Conservation (phyloP, 257 asterid species). For the Apocynum venetum region DNA sequence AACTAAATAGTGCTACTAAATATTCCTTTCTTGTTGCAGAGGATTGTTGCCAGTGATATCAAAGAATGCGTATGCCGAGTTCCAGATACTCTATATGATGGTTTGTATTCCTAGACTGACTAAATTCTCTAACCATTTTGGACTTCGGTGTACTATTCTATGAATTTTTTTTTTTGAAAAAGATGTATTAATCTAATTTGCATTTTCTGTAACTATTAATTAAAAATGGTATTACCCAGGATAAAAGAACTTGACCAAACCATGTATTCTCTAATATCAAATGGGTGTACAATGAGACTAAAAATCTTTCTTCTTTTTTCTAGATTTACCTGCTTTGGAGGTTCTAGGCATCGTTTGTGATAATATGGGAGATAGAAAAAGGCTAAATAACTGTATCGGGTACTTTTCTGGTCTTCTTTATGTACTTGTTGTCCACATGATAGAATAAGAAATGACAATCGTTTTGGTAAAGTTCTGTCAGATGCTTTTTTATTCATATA, state of each 20-base stretch:
- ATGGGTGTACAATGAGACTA: not conserved
- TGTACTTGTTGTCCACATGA: not conserved
- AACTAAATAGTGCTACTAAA: constrained; percentile 22
- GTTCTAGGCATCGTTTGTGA: not conserved
- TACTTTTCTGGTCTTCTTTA: not conserved
- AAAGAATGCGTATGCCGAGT: constrained; percentile 95
- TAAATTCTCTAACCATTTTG: constrained; percentile 4
- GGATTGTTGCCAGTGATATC: constrained; percentile 86
- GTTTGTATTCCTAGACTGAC: constrained; percentile 44
- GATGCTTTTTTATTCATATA: not conserved
- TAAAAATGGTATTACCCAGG: not conserved
- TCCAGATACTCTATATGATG: constrained; percentile 97
- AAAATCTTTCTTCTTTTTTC: not conserved
- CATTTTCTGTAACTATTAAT: not conserved
- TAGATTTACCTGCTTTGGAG: not conserved
- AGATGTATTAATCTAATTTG: not conserved
- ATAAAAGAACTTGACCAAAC: too few relatives aligned
- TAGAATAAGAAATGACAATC: not conserved
- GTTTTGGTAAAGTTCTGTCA: not conserved
- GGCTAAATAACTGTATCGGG: not conserved
- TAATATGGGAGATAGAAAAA: not conserved
- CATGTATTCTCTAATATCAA: not conserved
- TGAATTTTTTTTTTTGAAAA: too few relatives aligned
- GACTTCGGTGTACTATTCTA: not conserved
- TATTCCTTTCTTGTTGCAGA: constrained; percentile 46